Conservation (phyloP, 2,329 filamentous ascomycete species). For the Penicillium fuscoglaucum region DNA sequence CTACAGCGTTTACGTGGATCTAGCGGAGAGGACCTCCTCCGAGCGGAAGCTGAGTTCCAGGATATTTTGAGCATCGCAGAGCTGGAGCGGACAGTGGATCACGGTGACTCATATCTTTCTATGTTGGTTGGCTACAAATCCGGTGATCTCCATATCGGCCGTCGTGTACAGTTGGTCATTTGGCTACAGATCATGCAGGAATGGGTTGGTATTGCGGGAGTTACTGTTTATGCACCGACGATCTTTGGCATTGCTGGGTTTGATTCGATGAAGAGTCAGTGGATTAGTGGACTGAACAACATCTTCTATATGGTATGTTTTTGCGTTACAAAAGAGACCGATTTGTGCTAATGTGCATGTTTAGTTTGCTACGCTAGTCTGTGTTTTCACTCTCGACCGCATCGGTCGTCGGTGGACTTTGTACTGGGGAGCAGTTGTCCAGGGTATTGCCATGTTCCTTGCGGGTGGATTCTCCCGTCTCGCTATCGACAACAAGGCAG, state of each 20-base stretch:
- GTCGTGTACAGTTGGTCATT: slow-evolving; percentile 68
- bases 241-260: slow-evolving; percentile 70
- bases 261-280: slow-evolving; percentile 59
- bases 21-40: slow-evolving; percentile 52
- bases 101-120: slow-evolving; percentile 58
- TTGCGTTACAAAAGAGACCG: neutral
- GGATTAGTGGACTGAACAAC: slow-evolving; percentile 62
- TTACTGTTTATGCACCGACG: slow-evolving; percentile 60
- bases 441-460: slow-evolving; percentile 67
- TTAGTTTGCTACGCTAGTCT: slow-evolving; percentile 65
- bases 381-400: slow-evolving; percentile 68
- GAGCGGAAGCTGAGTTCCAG: slow-evolving; percentile 64
- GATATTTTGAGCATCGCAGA: slow-evolving; percentile 66
- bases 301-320: slow-evolving; percentile 56
- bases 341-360: neutral
- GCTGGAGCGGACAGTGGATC: slow-evolving; percentile 58
- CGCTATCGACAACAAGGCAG: slow-evolving; percentile 51
- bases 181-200: slow-evolving; percentile 73
- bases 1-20: slow-evolving; percentile 64
- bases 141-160: slow-evolving; percentile 64
- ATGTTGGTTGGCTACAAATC: slow-evolving; percentile 69
- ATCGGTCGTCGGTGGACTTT: slow-evolving; percentile 69
- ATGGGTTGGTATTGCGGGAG: slow-evolving; percentile 69
- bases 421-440: slow-evolving; percentile 66
- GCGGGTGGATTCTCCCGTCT: slow-evolving; percentile 63